These are phyloP conservation scores for Fusarium protoensiforme DNA, from an alignment of 2,329 filamentous ascomycete species.

Conservation along the genomic window DNA sequence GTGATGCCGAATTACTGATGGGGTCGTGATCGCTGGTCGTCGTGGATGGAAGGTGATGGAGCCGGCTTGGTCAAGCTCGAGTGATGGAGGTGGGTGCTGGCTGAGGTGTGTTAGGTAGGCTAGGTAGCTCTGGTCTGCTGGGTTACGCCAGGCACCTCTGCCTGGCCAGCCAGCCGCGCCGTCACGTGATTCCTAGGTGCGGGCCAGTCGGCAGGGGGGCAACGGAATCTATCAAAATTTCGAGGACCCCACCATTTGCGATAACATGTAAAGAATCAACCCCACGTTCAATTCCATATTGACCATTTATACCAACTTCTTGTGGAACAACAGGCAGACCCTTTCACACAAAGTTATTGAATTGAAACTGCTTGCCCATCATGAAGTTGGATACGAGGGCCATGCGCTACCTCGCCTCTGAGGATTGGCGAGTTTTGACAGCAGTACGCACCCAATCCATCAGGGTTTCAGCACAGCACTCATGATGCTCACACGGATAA, in stretches of 20 bases:
- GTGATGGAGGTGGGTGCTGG: slow-evolving; percentile 28
- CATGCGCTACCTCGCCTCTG: slow-evolving; percentile 88
- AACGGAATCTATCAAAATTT: slow-evolving; percentile 48
- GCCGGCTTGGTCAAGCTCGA: slow-evolving; percentile 52
- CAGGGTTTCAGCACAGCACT: slow-evolving; percentile 44
- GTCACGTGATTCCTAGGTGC: slow-evolving; percentile 44
- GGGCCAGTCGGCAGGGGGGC: slow-evolving; percentile 10
- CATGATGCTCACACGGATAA: slow-evolving; percentile 41
- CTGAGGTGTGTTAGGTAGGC: not conserved
- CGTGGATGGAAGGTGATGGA: slow-evolving; percentile 52
- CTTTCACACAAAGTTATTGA: not conserved
- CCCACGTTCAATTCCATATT: slow-evolving; percentile 31
- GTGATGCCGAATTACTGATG: slow-evolving; percentile 31
- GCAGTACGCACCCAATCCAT: slow-evolving; percentile 71
- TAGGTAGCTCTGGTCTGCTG: slow-evolving; percentile 50
- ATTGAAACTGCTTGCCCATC: slow-evolving; percentile 30
- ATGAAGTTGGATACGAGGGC: slow-evolving; percentile 98
- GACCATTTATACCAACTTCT: not conserved
- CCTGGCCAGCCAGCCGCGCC: slow-evolving; percentile 49
- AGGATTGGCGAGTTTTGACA: slow-evolving; percentile 95
- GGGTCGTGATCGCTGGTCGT: slow-evolving; percentile 39
- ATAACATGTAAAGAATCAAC: slow-evolving; percentile 28
- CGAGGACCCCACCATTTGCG: slow-evolving; percentile 43
- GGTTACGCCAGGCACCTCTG: slow-evolving; percentile 60
- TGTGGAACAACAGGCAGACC: not conserved